Base-by-base conservation (phyloP, 225 moss, liverwort and hornwort species). In the Polytrichum formosum region DNA sequence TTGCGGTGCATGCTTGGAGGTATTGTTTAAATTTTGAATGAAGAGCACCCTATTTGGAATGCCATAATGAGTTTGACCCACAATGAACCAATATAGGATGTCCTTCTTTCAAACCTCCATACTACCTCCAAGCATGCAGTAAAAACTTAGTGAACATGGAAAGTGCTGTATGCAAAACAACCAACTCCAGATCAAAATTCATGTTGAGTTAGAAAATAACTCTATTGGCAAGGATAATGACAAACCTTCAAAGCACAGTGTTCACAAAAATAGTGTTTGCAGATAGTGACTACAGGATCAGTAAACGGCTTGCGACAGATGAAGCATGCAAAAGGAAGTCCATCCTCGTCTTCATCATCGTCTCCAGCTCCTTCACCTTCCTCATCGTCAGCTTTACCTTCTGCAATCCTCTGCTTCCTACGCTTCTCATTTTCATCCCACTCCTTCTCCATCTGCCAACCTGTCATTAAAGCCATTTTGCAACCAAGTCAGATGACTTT, bases 221-320 rank as follows among this genome's bases (percentile, higher is more conserved):
- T 16, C 21, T 58, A 58, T 58, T 58, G 21, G 20, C 58, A 58
- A 23, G 7, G 23, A 22, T 58, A 23, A 9, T 58, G 58, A 21
- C 58, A 63, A 55, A 93, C 95, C 95, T 91, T 97, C 73, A 97
- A 70, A 23, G 96, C 96, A 76, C 93, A 97, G 72, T 97, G 93
- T 80, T 97, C 93, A 64, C 96, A 97, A 26, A 93, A 97, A 68
- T 89, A 97, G 59, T 91, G 96, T 76, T 97, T 97, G 93, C 96
- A 97, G 18, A 79, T 87, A 5, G 96, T 97, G 30, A 90, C 69
- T 8, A 93, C 93, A 21, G 89, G 93, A 25, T 93, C 93, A n/a
- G 66, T 86, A 70, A 97, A 97, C 2, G 91, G 83, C 72, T 92
- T 68, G 2, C 96, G 87, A 70, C 96, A 97, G 26, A 97, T 97